Evolutionary conservation across 192 early-diverging fungal species (phyloP).

Genomic region (Coemansia sp.): DNA sequence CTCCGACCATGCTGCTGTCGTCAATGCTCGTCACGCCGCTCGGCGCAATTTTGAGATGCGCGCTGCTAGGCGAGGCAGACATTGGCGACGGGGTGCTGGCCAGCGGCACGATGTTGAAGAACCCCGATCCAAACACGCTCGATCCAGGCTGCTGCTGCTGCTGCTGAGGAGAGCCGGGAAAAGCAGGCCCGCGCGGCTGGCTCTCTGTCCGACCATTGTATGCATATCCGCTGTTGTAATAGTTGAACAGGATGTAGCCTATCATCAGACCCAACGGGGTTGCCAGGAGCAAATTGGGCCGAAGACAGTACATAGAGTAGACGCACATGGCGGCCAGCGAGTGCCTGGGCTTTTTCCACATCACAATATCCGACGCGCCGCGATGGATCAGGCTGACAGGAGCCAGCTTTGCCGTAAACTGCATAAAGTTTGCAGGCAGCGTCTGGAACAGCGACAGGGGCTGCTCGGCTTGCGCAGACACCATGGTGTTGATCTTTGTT

Average conservation of each 20-base stretch:
- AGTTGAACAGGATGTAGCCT: constrained; percentile 41
- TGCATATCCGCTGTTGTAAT: constrained; percentile 34
- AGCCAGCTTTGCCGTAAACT: constrained; percentile 52
- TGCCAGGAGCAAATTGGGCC: constrained; percentile 41
- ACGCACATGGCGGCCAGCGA: constrained; percentile 40
- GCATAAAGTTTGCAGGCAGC: constrained; percentile 53
- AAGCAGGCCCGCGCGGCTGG: not conserved
- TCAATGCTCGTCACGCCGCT: not conserved
- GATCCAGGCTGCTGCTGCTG: not conserved
- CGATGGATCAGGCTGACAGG: constrained; percentile 34
- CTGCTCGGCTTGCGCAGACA: constrained; percentile 44
- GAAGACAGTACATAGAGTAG: constrained; percentile 44
- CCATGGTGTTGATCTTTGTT: constrained; percentile 29
- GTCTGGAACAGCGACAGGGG: constrained; percentile 53
- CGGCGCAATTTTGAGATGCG: not conserved
- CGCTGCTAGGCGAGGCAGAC: not conserved
- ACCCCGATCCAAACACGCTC: not conserved
- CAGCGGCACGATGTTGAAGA: constrained; percentile 18
- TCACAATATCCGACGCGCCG: constrained; percentile 26
- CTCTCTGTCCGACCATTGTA: not conserved
- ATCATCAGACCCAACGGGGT: constrained; percentile 44
- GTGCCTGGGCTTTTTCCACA: constrained; percentile 41
- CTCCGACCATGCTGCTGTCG: not conserved
- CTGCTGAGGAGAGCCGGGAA: not conserved
- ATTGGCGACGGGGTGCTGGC: constrained; percentile 7